Evolutionary conservation across 1,139 yeast genomes (phyloP).

Genomic region (Nakaseomyces glabratus): DNA sequence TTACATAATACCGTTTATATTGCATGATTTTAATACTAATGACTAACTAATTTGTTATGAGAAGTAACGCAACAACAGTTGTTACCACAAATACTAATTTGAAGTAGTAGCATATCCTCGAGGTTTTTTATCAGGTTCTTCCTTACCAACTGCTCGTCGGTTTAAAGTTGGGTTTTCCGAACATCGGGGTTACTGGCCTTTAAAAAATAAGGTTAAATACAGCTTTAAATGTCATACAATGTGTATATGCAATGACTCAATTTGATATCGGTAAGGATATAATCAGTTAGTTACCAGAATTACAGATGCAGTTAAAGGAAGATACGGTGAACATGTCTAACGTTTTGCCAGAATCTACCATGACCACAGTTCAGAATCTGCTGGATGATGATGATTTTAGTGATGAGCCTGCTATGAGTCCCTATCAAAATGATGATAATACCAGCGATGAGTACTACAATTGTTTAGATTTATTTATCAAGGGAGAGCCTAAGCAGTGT

Average conservation of each 20-base stretch:
- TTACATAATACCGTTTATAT: not conserved
- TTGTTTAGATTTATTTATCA: conserved; percentile 18
- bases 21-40: not conserved
- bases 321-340: not conserved
- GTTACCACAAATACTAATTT: not conserved
- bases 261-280: no score
- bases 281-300: no score
- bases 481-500: conserved; percentile 17
- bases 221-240: not conserved
- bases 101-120: not conserved
- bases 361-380: conserved; percentile 15
- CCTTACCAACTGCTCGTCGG: not conserved
- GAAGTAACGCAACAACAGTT: not conserved
- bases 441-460: conserved; percentile 11
- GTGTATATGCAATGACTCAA: no score
- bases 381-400: conserved; percentile 16
- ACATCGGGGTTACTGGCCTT: not conserved
- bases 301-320: not conserved
- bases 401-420: conserved; percentile 3
- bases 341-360: not conserved
- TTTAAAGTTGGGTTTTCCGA: not conserved
- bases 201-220: not conserved
- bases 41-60: not conserved
- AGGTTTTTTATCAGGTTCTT: not conserved
- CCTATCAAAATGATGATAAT: not conserved